Base-by-base conservation (phyloP, 1,139 yeast species). In the Candida sp. region DNA sequence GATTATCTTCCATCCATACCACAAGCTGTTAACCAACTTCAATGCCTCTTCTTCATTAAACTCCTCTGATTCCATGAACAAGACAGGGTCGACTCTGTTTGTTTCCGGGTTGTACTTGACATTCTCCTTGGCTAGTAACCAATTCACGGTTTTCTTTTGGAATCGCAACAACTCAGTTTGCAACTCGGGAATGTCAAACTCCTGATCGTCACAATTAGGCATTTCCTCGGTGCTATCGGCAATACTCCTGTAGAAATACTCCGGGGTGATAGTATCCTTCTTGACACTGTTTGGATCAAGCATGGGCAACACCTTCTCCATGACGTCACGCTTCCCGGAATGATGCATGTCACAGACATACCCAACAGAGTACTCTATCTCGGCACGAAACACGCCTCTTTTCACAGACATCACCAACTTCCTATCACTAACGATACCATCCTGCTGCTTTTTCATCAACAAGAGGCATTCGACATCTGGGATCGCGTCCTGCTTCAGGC, bases 71-170 rank as follows among this genome's bases (percentile, higher is more conserved):
- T 9, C 6, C 28, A 74, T 53, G 1, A 72, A 53, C 0, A 59
- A 58, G 0, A 56, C 40, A 3, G 54, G 54, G 3, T 51, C 50
- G 42, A 69, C 66, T 48, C 71, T 49, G 42, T 61, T 65, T 0
- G 70, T 61, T 0, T 62, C 55, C 9, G 59, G 58, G 49, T 75
- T 69, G 50, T 81, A 74, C 5, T 52, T 49, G n/a, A 77, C 79
- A 32, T 86, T 81, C 62, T 90, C 96, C 54, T 76, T 77, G 0
- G 69, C 57, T 5, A 90, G 64, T 57, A 87, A 70, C 96, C 96
- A 90, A 27, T 74, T 65, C 0, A 90, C 80, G 0, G 94, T 78
- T 47, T 80, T 82, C 5, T 77, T 70, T 61, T 90, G 96, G 56
- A 86, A 90, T 5, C 74, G 73, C 25, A 86, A 64, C 9, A 86